Conservation (phyloP, 257 asterid genomes). For the Paraleonurus japonicus region DNA sequence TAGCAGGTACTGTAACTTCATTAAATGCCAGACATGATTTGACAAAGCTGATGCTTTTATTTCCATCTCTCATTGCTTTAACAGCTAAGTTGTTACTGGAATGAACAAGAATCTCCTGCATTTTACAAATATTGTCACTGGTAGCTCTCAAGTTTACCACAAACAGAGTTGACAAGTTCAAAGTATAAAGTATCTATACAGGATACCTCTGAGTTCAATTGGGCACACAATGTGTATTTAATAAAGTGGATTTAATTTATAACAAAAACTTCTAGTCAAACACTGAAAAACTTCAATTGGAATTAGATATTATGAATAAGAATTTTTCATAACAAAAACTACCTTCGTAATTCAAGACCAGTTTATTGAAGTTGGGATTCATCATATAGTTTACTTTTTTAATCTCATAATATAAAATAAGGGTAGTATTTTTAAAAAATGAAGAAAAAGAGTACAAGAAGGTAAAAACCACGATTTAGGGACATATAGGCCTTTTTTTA, state of each 20-base stretch:
- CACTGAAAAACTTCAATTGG: neutral
- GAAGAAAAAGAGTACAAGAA: neutral
- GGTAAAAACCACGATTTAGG: neutral
- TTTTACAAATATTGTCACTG: constrained; percentile 9
- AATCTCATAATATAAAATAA: neutral
- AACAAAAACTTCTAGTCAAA: neutral
- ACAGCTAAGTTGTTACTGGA: constrained; percentile 71
- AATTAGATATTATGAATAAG: neutral
- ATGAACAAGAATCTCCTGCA: constrained; percentile 81
- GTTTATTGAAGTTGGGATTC: neutral
- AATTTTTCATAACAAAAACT: neutral
- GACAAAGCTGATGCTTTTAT: constrained; percentile 44
- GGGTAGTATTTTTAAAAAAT: neutral
- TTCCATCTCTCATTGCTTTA: constrained; percentile 57
- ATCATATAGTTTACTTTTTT: neutral
- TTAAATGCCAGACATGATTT: constrained; percentile 78
- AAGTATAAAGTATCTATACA: neutral
- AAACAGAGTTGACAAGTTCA: constrained; percentile 15
- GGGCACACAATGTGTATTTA: neutral
- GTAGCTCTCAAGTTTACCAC: neutral
- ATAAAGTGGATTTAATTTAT: neutral
- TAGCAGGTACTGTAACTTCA: constrained; percentile 84
- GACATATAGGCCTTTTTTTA: neutral
- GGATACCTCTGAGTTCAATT: neutral
- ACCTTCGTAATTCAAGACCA: neutral